Evolutionary conservation across 352 stramenopile species (phyloP).

Genomic region (Pythium dissimile): DNA sequence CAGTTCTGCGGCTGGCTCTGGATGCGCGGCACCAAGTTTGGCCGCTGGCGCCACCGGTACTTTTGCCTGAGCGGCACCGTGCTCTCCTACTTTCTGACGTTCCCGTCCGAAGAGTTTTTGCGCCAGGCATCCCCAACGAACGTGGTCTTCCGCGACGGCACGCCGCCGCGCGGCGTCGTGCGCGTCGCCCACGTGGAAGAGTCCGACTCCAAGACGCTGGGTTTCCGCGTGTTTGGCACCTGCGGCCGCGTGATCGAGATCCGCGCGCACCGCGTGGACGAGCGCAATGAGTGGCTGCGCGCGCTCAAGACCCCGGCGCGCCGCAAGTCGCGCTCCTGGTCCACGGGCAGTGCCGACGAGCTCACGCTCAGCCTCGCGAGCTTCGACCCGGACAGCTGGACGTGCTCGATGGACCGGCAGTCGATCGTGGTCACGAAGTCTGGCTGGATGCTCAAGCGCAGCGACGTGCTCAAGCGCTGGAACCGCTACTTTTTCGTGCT

Average conservation of each 20-base stretch:
- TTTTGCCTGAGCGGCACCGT: constrained; percentile 69
- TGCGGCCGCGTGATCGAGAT: constrained; percentile 71
- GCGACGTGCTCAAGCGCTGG: constrained; percentile 54
- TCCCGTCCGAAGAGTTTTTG: constrained; percentile 71
- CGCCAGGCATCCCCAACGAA: constrained; percentile 40
- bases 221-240: constrained; percentile 67
- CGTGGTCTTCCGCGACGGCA: constrained; percentile 49
- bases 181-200: constrained; percentile 73
- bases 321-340: constrained; percentile 65
- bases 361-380: constrained; percentile 52
- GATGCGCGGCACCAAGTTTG: constrained; percentile 60
- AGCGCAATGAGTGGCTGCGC: constrained; percentile 66
- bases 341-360: constrained; percentile 40
- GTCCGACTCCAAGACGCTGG: constrained; percentile 41
- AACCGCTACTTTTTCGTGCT: constrained; percentile 74
- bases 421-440: constrained; percentile 57
- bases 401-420: constrained; percentile 51
- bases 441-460: constrained; percentile 68
- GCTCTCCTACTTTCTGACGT: constrained; percentile 67
- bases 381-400: constrained; percentile 47
- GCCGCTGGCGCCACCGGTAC: constrained; percentile 70
- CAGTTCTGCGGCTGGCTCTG: constrained; percentile 81
- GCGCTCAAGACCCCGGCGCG: constrained; percentile 56
- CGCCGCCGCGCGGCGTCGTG: constrained; percentile 58
- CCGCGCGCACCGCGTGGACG: constrained; percentile 51